Conservation (phyloP, 2,329 filamentous ascomycete species). For the Apiospora sp. region DNA sequence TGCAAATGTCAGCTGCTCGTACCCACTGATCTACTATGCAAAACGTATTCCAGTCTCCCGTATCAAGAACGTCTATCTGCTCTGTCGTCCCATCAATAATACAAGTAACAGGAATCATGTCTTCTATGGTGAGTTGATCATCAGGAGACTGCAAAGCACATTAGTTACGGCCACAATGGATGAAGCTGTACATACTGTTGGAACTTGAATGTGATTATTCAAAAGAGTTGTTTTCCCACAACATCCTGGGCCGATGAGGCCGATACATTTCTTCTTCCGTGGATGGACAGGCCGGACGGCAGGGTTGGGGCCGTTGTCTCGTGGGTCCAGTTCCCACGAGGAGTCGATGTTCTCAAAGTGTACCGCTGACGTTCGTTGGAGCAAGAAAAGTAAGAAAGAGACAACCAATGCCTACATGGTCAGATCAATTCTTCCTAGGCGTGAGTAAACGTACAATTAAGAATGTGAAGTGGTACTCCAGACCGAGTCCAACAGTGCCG, state of each 20-base stretch:
- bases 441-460: constrained; percentile 6
- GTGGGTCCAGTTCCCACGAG: not conserved
- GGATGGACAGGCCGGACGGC: too few relatives aligned
- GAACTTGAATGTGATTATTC: not conserved
- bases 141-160: not conserved
- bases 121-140: not conserved
- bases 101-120: not conserved
- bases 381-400: not conserved
- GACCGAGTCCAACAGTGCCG: not conserved
- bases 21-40: not conserved
- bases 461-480: not conserved
- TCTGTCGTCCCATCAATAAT: not conserved
- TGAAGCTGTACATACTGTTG: not conserved
- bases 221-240: not conserved
- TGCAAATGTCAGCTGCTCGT: not conserved
- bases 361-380: not conserved
- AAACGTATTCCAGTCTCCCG: not conserved
- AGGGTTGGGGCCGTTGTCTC: not conserved
- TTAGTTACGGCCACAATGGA: not conserved
- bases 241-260: not conserved
- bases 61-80: not conserved
- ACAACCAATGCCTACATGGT: not conserved
- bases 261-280: not conserved
- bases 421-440: not conserved
- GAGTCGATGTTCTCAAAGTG: not conserved